Evolutionary conservation across 169 alveolate species (phyloP).

Genomic region (Plasmodium berghei): DNA sequence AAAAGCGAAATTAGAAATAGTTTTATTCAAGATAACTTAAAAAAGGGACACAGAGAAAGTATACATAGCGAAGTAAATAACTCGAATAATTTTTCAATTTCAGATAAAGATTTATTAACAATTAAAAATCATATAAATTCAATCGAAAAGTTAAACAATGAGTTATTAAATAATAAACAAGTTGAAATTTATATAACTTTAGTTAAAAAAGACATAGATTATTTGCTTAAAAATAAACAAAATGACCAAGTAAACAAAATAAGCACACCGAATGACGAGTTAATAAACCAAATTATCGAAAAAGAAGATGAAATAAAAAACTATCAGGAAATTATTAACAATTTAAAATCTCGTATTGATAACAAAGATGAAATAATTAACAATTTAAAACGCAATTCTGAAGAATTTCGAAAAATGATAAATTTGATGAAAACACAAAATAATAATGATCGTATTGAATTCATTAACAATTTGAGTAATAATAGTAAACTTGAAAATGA

Average conservation of each 20-base stretch:
- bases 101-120: conserved; percentile 11
- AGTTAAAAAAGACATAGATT: conserved; percentile 25
- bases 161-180: conserved; percentile 29
- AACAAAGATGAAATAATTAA: conserved; percentile 49
- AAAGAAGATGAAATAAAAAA: conserved; percentile 47
- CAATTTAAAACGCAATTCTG: conserved; percentile 30
- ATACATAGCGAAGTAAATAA: neutral
- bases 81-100: neutral
- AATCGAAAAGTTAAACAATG: conserved; percentile 37
- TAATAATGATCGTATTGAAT: too few relatives aligned
- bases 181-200: conserved; percentile 17
- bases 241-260: neutral
- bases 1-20: neutral
- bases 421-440: too few relatives aligned
- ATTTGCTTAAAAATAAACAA: conserved; percentile 1
- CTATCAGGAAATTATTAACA: conserved; percentile 25
- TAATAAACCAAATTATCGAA: conserved; percentile 15
- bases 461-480: neutral
- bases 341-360: conserved; percentile 19
- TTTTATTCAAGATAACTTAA: neutral
- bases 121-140: conserved; percentile 24
- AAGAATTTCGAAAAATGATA: conserved; percentile 8
- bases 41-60: neutral
- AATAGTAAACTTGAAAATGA: conserved; percentile 1
- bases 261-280: conserved; percentile 1